These are phyloP conservation scores for Hyaloscypha hepaticicola DNA, from an alignment of 495 filamentous ascomycete species.

Conservation along the genomic window DNA sequence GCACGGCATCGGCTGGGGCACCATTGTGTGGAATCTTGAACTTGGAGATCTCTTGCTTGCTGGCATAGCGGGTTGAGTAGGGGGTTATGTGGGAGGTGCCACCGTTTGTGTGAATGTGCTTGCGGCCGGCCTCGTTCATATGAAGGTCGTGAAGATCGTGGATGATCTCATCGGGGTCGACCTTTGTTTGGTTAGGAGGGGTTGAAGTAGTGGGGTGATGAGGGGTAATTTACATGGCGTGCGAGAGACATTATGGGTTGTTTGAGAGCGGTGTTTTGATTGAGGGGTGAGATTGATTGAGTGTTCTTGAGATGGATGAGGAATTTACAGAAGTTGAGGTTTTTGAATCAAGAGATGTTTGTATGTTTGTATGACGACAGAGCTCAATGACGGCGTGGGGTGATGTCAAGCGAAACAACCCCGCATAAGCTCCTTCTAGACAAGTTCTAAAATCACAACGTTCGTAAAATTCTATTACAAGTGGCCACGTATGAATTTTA, in stretches of 20 bases:
- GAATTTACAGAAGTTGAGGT: not conserved
- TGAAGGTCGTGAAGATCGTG: constrained; percentile 47
- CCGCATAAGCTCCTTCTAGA: not conserved
- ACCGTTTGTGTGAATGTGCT: constrained; percentile 40
- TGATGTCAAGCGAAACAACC: not conserved
- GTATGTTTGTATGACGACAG: not conserved
- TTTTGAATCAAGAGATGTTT: not conserved
- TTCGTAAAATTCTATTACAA: too few species aligned
- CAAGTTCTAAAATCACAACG: not conserved
- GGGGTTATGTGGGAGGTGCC: constrained; percentile 56
- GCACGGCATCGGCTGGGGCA: constrained; percentile 60
- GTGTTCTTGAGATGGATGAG: not conserved
- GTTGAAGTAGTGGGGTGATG: not conserved
- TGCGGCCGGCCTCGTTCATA: constrained; percentile 40
- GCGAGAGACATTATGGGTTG: constrained; percentile 40
- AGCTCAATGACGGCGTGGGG: not conserved
- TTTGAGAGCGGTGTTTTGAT: not conserved
- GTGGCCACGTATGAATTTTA: too few species aligned
- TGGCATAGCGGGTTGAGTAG: constrained; percentile 63
- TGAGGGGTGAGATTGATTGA: not conserved
- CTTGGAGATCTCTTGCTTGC: constrained; percentile 62
- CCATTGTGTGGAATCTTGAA: constrained; percentile 63
- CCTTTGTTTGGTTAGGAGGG: constrained; percentile 34
- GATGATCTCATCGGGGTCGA: constrained; percentile 64
- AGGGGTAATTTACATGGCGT: constrained; percentile 37